These are phyloP conservation scores for Ceratocystis cubensis DNA, from an alignment of 2,329 filamentous ascomycete species.

Conservation along the genomic window DNA sequence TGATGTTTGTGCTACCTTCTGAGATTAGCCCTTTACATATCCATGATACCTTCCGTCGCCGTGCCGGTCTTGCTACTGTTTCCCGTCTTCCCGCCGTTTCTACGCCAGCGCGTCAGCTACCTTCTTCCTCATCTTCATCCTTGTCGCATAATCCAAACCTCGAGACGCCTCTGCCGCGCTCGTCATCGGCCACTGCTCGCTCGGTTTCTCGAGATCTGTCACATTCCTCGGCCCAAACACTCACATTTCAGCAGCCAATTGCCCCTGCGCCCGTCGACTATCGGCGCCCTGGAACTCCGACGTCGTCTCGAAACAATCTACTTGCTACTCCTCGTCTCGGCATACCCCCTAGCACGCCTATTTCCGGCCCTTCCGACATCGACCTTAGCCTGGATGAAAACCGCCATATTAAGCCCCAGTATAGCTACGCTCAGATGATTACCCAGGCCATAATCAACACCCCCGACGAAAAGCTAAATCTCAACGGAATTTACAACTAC, in stretches of 20 bases:
- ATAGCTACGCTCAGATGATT: constrained; percentile 94
- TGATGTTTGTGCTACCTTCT: constrained; percentile 94
- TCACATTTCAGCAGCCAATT: constrained; percentile 35
- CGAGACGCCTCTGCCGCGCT: constrained; percentile 19
- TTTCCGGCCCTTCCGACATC: constrained; percentile 38
- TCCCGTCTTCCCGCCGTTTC: constrained; percentile 21
- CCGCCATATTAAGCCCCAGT: constrained; percentile 86
- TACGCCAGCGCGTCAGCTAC: constrained; percentile 10
- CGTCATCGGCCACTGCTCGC: constrained; percentile 15
- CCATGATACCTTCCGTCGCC: constrained; percentile 55
- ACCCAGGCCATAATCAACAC: constrained; percentile 88
- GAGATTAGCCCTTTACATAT: constrained; percentile 55
- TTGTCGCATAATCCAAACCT: constrained; percentile 17
- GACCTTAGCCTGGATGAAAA: constrained; percentile 74
- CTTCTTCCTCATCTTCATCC: constrained; percentile 18
- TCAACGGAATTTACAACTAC: constrained; percentile 86
- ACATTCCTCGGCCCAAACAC: constrained; percentile 19
- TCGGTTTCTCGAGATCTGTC: constrained; percentile 12
- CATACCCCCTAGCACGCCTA: constrained; percentile 16
- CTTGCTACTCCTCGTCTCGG: constrained; percentile 16
- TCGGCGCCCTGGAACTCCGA: constrained; percentile 47
- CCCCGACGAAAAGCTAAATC: constrained; percentile 73
- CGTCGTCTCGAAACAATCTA: constrained; percentile 25
- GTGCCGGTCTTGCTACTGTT: constrained; percentile 38
- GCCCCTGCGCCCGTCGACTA: constrained; percentile 49